Conservation (phyloP, 345 rosid species). For the Punica granatum region DNA sequence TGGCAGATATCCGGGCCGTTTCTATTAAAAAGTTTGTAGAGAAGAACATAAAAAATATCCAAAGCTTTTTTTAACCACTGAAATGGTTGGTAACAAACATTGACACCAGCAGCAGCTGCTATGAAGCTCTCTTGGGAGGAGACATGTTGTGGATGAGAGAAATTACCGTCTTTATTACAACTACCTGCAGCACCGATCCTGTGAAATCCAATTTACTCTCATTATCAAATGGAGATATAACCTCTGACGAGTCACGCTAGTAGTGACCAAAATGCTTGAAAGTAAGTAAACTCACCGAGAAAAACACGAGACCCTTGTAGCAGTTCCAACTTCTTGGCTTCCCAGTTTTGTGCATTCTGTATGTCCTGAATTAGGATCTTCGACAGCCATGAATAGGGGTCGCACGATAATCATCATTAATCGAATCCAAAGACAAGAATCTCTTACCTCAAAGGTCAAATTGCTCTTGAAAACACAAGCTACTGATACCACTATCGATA, state of each 20-base stretch:
- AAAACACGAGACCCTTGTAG: conserved; percentile 26
- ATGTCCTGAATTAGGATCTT: conserved; percentile 16
- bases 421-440: not conserved
- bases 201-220: not conserved
- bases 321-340: conserved; percentile 29
- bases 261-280: not conserved
- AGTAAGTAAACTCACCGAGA: conserved; percentile 24
- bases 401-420: not conserved
- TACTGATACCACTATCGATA: conserved; percentile 26
- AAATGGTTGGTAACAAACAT: not conserved
- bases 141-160: conserved; percentile 63
- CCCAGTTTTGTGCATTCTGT: conserved; percentile 21
- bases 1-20: not conserved
- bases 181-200: conserved; percentile 31
- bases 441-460: conserved; percentile 34
- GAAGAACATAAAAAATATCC: not conserved
- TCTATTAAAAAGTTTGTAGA: not conserved
- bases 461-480: conserved; percentile 28
- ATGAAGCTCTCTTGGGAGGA: conserved; percentile 61
- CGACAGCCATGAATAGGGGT: not conserved
- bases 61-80: not conserved
- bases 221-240: not conserved
- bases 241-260: not conserved
- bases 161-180: conserved; percentile 23
- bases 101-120: conserved; percentile 5